Evolutionary conservation across 2,329 filamentous ascomycete species (phyloP).

Genomic region (Aspergillus awamori): DNA sequence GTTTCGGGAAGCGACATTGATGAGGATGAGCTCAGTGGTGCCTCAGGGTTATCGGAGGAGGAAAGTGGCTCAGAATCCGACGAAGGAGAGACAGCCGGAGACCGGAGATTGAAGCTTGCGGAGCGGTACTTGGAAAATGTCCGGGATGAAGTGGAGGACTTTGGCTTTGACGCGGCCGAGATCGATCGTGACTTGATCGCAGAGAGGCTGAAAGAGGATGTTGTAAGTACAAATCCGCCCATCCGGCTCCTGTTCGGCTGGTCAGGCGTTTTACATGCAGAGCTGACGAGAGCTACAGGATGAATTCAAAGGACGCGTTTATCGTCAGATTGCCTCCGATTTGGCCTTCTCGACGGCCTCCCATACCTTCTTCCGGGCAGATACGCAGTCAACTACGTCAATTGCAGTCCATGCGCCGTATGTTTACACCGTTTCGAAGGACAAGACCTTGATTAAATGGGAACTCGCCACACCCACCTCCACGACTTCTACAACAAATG

Average conservation of each 20-base stretch:
- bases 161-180: constrained; percentile 89
- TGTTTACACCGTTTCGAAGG: constrained; percentile 86
- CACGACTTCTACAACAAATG: constrained; percentile 55
- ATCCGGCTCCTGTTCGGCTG: background rate
- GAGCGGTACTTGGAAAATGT: constrained; percentile 93
- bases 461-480: constrained; percentile 62
- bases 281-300: constrained; percentile 50
- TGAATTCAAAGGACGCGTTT: constrained; percentile 87
- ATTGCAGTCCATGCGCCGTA: constrained; percentile 78
- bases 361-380: constrained; percentile 74
- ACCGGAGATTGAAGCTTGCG: constrained; percentile 81
- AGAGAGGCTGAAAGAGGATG: constrained; percentile 86
- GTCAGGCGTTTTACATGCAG: background rate
- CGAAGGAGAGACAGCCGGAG: constrained; percentile 79
- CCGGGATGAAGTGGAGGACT: constrained; percentile 76
- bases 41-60: constrained; percentile 51
- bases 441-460: constrained; percentile 86
- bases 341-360: constrained; percentile 70
- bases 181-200: constrained; percentile 92
- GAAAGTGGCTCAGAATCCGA: constrained; percentile 70
- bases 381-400: constrained; percentile 76
- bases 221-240: constrained; percentile 51
- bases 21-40: constrained; percentile 59
- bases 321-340: constrained; percentile 74
- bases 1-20: constrained; percentile 83